A percentile compares a stretch with the other conserved stretches of the same genome.
phyloP scores from a whole-genome alignment of 306 rosid species.

The Casuarina cunninghamiana region DNA sequence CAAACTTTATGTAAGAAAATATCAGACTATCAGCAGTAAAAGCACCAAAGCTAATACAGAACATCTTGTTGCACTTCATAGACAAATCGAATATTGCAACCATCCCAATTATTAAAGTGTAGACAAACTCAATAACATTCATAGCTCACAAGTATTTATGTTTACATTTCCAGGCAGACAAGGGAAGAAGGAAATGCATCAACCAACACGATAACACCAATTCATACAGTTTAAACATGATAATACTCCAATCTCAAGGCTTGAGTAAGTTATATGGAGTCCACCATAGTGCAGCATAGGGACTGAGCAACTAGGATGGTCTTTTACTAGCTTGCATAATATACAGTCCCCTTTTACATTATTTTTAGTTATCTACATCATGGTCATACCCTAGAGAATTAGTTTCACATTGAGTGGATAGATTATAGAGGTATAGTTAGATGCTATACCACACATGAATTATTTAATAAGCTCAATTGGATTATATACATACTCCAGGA shows the following conservation, averaged over 20 bases:
- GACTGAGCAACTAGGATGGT: neutral
- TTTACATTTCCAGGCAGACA: neutral
- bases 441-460: too few relatives aligned
- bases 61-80: neutral
- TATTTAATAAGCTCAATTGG: too few relatives aligned
- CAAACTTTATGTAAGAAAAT: neutral
- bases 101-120: neutral
- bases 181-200: neutral
- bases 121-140: neutral
- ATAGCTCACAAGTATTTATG: neutral
- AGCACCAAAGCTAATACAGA: slow-evolving; percentile 19
- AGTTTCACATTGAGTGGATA: too few relatives aligned
- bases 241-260: neutral
- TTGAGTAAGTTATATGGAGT: neutral
- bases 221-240: neutral
- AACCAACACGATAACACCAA: neutral
- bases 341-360: neutral
- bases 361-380: too few relatives aligned
- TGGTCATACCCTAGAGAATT: too few relatives aligned
- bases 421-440: too few relatives aligned
- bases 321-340: neutral
- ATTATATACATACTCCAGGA: too few relatives aligned
- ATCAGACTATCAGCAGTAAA: slow-evolving; percentile 9
- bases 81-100: neutral
- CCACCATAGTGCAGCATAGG: neutral